Percentiles rank a stretch among this genome's conserved stretches.
phyloP scores from a whole-genome alignment of 345 rosid genomes.

The Sonneratia alba region DNA sequence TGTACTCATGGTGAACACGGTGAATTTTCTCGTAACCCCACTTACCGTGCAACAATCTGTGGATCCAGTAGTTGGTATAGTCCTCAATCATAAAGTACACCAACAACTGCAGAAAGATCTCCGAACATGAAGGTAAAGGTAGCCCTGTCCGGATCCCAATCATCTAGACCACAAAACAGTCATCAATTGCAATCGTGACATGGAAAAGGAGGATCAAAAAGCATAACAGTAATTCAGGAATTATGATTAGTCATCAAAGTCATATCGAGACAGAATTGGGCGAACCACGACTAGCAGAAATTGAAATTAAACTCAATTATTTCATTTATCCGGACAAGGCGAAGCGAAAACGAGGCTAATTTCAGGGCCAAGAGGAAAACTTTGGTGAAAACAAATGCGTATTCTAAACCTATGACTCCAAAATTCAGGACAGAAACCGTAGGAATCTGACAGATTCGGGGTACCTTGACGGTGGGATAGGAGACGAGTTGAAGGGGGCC shows the following conservation, averaged over 20 bases:
- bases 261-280: background rate
- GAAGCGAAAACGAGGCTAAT: no score
- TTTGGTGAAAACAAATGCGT: background rate
- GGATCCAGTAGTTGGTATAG: constrained; percentile 83
- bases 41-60: constrained; percentile 62
- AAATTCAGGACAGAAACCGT: background rate
- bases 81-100: constrained; percentile 80
- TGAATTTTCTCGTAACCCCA: constrained; percentile 97
- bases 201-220: no score
- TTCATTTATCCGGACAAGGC: no score
- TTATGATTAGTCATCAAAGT: no score
- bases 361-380: no score
- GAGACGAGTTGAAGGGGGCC: constrained; percentile 77
- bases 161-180: constrained; percentile 30
- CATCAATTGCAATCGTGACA: background rate
- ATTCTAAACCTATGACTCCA: background rate
- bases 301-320: no score
- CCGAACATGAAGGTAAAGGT: constrained; percentile 70
- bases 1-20: constrained; percentile 74
- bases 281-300: no score
- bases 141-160: constrained; percentile 54
- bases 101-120: constrained; percentile 47
- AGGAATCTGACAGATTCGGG: background rate
- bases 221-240: no score
- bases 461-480: constrained; percentile 70